Evolutionary conservation across 2,329 filamentous ascomycete species (phyloP), one percentile per base, ranked within the genome.

Genomic region (Penicillium rolfsii): DNA sequence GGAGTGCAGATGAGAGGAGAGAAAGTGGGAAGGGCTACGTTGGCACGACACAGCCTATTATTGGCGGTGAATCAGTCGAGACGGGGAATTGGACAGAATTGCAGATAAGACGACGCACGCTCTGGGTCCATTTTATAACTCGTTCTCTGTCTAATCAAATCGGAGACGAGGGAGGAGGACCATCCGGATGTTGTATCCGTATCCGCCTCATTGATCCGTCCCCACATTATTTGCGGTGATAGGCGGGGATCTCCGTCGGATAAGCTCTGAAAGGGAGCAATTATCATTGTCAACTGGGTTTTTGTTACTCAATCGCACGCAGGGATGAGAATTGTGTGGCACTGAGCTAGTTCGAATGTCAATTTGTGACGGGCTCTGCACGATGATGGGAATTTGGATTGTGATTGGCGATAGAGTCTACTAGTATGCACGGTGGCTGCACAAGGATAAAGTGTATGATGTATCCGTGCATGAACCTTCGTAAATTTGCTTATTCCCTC

Each of bases 191-290:
- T 14, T 28, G 48, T 45, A 58, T 68, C 69, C 65, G 69, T 62
- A 64, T 73, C 73, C 73, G 72, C 60, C 54, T 62, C 26, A 36
- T 40, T 33, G 33, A 58, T 68, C 65, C 64, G 67, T 57, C 43
- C 43, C 63, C 63, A 65, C 54, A 33, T 22, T 49, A 22, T 22
- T 48, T 53, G 50, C 50, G 50, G 36, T 53, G 35, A 38, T 53
- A 53, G 50, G 50, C 50, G 50, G 38, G 33, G 50, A 30, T 53
- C 50, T 53, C 50, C 50, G 50, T 26, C 28, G 28, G 5, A 11
- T 12, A 24, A 4, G 12, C 19, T 43, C 40, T 43, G 40, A 8
- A 7, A 1, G 2, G 7, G 30, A 8, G 7, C 19, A 16, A 14
- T 28, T 28, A 46, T 36, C n/a, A 22, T 19, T 43, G 35, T 36